Conservation (phyloP, 257 asterid genomes). For the Salvia splendens region DNA sequence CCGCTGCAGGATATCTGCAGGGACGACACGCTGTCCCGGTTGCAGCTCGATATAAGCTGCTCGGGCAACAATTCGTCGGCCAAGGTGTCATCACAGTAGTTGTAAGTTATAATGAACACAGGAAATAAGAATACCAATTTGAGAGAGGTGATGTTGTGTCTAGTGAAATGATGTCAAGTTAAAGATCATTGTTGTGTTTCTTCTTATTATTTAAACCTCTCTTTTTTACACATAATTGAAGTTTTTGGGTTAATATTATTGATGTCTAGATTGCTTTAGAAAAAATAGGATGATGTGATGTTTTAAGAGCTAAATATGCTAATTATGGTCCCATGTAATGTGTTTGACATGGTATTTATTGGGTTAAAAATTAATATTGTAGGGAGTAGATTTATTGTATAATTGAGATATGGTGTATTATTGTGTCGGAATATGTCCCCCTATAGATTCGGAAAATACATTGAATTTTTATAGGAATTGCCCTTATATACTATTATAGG, state of each 20-base stretch:
- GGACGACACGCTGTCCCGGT: constrained; percentile 64
- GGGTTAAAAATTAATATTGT: neutral
- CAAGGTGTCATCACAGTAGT: constrained; percentile 70
- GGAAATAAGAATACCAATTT: neutral
- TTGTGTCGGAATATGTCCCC: neutral
- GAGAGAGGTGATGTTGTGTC: constrained; percentile 37
- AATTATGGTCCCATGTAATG: neutral
- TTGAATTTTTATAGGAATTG: no score
- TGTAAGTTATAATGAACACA: neutral
- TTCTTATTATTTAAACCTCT: constrained; percentile 18
- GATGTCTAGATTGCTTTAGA: no score
- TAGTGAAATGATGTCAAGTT: constrained; percentile 32
- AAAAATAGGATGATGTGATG: neutral
- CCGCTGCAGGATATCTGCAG: constrained; percentile 67
- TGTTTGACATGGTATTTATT: neutral
- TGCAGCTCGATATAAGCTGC: constrained; percentile 72
- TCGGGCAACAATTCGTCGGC: constrained; percentile 82
- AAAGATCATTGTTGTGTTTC: constrained; percentile 33
- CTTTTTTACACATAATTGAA: constrained; percentile 13
- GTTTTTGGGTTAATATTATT: neutral
- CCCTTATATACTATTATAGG: no score
- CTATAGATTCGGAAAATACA: no score
- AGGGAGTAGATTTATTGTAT: no score
- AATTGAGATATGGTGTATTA: neutral
- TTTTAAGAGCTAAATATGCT: neutral